Base-by-base conservation (phyloP, 2,329 filamentous ascomycete species). In the Venturia effusa region DNA sequence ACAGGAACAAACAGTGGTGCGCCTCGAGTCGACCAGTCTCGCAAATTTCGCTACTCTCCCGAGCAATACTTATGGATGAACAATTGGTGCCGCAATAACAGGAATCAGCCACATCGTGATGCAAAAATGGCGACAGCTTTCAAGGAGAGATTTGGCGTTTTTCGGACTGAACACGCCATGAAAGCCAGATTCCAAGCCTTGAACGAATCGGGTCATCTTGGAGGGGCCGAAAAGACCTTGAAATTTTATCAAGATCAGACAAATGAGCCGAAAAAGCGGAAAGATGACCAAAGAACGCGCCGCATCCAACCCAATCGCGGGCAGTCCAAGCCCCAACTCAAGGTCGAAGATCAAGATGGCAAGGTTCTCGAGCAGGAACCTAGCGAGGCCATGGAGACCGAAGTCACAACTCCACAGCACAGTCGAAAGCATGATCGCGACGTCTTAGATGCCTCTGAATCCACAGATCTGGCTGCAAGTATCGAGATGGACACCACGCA, bases 171-270 rank as follows among this genome's bases (percentile, higher is more conserved):
- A 57, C 1, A 7, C 19, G 51, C 51, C 51, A 57, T 57, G 51
- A 57, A 57, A 34, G 51, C 15, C 30, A 57, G 51, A 57, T 57
- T 34, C 51, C 51, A 57, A 57, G 51, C 51, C 27, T 6, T 57
- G 51, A 34, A 57, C 51, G 51, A 57, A 34, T 57, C 51, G 30
- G 51, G 51, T 32, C 51, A 57, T 34, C 51, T 57, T 32, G 51
- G 34, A 6, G 51, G 51, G 1, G 15, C 30, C 22, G 5, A 7
- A n/a, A 57, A 57, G 51, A n/a, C 15, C 51, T 34, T 57, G 51
- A n/a, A 34, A 6, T 57, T 57, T 34, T 57, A 57, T 30, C 51
- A 34, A 30, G 19, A 57, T 34, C 27, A 6, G 34, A 19, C 15
- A 22, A 57, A 57, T 57, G 30, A 32, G 51, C 51, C 51, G 27